Percentiles rank a stretch among this genome's conserved stretches.
Evolutionary conservation across 2,329 filamentous ascomycete genomes (phyloP).

Genomic region (Delphinella strobiligena): DNA sequence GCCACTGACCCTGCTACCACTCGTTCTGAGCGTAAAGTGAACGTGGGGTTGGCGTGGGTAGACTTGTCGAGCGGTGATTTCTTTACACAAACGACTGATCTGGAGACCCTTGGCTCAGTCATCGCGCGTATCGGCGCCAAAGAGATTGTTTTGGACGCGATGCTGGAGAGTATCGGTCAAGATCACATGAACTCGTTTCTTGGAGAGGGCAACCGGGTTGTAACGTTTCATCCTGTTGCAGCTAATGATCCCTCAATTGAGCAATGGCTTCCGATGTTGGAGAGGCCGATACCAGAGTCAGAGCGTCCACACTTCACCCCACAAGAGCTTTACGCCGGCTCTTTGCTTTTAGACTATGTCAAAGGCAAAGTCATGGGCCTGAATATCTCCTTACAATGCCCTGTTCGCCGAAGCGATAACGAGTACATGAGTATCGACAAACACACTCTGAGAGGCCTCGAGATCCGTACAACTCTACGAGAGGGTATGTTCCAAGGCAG

Average conservation of each 20-base stretch:
- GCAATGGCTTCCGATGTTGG: conserved; percentile 67
- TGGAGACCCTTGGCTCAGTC: conserved; percentile 63
- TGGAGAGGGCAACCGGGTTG: conserved; percentile 44
- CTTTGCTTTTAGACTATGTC: conserved; percentile 74
- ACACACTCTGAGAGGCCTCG: conserved; percentile 77
- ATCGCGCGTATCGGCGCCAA: conserved; percentile 72
- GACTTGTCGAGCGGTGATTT: conserved; percentile 94
- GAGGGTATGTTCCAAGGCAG: conserved; percentile 73
- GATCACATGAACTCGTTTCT: conserved; percentile 16
- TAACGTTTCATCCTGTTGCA: conserved; percentile 55
- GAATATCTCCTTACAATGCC: conserved; percentile 72
- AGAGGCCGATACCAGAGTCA: conserved; percentile 51
- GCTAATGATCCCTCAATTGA: conserved; percentile 27
- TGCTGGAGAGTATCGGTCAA: conserved; percentile 35
- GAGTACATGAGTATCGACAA: conserved; percentile 86
- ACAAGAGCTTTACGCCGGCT: conserved; percentile 65
- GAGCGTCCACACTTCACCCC: conserved; percentile 46
- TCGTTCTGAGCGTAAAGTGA: conserved; percentile 12
- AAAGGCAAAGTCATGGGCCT: conserved; percentile 63
- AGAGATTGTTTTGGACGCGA: conserved; percentile 64
- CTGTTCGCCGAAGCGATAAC: conserved; percentile 58
- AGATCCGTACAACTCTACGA: conserved; percentile 75
- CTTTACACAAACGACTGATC: conserved; percentile 64
- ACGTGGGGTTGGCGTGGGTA: conserved; percentile 78
- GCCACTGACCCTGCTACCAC: background rate